Evolutionary conservation across 2,329 filamentous ascomycete genomes (phyloP).

Genomic region (Cladosporium sp.): DNA sequence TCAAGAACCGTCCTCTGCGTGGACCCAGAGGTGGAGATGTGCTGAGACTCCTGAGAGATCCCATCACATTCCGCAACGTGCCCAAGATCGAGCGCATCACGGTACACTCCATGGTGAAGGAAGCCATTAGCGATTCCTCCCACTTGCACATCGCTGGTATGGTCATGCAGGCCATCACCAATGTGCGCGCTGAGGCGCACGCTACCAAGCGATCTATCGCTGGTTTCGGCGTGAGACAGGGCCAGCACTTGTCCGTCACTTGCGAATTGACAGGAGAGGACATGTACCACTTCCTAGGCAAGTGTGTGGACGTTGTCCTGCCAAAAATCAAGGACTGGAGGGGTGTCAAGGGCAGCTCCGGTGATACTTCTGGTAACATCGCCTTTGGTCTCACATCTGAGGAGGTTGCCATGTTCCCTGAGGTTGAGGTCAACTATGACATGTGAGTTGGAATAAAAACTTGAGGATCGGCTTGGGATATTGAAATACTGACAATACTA

Average conservation of each 20-base stretch:
- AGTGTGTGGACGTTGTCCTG: slow-evolving; percentile 84
- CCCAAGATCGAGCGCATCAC: slow-evolving; percentile 80
- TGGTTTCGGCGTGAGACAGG: slow-evolving; percentile 72
- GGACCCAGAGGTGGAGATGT: slow-evolving; percentile 78
- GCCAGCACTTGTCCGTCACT: slow-evolving; percentile 73
- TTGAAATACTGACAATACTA: slow-evolving; percentile 33
- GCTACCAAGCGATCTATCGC: slow-evolving; percentile 68
- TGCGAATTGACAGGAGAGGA: slow-evolving; percentile 74
- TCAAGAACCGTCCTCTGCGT: slow-evolving; percentile 83
- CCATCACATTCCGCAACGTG: slow-evolving; percentile 76
- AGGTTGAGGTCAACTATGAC: slow-evolving; percentile 93
- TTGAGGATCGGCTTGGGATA: background rate
- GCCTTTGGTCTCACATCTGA: slow-evolving; percentile 75
- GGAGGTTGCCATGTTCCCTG: slow-evolving; percentile 81
- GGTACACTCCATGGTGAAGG: slow-evolving; percentile 72
- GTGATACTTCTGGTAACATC: slow-evolving; percentile 87
- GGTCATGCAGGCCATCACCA: slow-evolving; percentile 81
- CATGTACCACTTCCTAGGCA: slow-evolving; percentile 88
- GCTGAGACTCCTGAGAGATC: slow-evolving; percentile 66
- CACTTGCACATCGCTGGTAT: slow-evolving; percentile 81
- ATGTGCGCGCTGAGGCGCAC: slow-evolving; percentile 70
- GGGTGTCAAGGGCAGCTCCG: slow-evolving; percentile 73
- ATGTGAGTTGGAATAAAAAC: slow-evolving; percentile 59
- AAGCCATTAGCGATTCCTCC: slow-evolving; percentile 68
- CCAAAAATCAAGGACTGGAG: slow-evolving; percentile 96